These are phyloP conservation scores for Leptographium lundbergii DNA, from an alignment of 2,329 filamentous ascomycete species.

Conservation along the genomic window DNA sequence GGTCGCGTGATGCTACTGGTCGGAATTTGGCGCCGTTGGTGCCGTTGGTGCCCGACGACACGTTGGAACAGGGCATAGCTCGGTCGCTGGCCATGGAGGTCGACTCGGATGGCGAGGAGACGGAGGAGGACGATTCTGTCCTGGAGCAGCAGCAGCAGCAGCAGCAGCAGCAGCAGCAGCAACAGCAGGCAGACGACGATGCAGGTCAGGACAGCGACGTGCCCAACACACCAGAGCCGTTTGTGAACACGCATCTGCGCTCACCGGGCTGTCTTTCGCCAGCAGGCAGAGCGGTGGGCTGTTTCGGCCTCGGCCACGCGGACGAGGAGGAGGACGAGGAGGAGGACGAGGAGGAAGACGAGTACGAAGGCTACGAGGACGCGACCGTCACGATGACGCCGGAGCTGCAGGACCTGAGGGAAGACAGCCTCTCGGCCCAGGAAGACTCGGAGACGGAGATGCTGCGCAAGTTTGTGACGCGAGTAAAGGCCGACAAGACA, in stretches of 20 bases:
- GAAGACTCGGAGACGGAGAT: slow-evolving; percentile 23
- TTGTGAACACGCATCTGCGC: neutral
- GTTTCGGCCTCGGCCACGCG: neutral
- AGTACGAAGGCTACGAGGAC: neutral
- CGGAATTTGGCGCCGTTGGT: neutral
- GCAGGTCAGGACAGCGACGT: neutral
- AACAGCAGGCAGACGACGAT: neutral
- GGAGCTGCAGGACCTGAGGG: neutral
- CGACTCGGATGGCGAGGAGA: neutral
- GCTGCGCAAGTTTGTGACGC: slow-evolving; percentile 22
- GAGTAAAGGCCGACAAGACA: slow-evolving; percentile 20
- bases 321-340: neutral
- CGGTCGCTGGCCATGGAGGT: neutral
- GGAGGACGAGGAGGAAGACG: neutral
- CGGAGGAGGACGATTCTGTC: neutral
- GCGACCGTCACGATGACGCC: neutral
- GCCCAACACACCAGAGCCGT: neutral
- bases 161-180: neutral
- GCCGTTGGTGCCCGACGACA: slow-evolving; percentile 1
- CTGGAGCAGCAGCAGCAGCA: neutral
- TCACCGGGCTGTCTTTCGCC: neutral
- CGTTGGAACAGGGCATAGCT: neutral
- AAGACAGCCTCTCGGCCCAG: slow-evolving; percentile 10
- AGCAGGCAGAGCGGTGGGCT: neutral
- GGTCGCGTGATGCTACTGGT: neutral